phyloP scores from a whole-genome alignment of 2,329 filamentous ascomycete species.

The Calcarisporium arbuscula region DNA sequence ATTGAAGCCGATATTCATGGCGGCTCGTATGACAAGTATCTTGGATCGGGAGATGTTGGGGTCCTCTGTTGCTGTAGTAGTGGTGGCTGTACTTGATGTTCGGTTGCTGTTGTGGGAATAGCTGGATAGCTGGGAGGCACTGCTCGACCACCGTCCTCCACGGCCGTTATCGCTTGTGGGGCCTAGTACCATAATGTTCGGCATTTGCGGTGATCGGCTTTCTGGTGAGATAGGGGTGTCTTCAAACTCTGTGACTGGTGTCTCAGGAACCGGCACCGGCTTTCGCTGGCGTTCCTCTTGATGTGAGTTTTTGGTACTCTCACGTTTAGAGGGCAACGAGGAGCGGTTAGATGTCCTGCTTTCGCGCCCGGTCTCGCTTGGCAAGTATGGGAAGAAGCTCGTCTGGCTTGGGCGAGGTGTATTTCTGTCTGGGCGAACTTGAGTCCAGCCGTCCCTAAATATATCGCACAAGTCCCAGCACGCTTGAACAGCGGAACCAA shows the following conservation, averaged over 20 bases:
- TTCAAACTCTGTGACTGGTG: conserved; percentile 91
- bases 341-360: conserved; percentile 46
- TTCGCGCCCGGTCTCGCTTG: conserved; percentile 43
- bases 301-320: conserved; percentile 41
- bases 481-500: conserved; percentile 82
- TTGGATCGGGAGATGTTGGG: conserved; percentile 72
- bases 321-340: conserved; percentile 44
- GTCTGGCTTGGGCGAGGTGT: conserved; percentile 78
- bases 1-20: conserved; percentile 75
- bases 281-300: conserved; percentile 44
- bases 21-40: conserved; percentile 74
- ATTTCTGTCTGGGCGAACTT: conserved; percentile 76
- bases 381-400: conserved; percentile 54
- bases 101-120: conserved; percentile 66
- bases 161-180: conserved; percentile 54
- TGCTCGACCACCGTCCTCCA: conserved; percentile 74
- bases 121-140: conserved; percentile 69
- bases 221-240: conserved; percentile 81
- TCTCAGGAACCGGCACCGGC: conserved; percentile 63
- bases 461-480: conserved; percentile 95
- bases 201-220: conserved; percentile 66
- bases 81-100: conserved; percentile 67
- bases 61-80: conserved; percentile 63
- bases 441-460: conserved; percentile 87
- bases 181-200: conserved; percentile 83